Evolutionary conservation across 1,284 basidiomycete species (phyloP), one percentile per base, ranked within the genome.

Genomic region (Inonotus obliquus): DNA sequence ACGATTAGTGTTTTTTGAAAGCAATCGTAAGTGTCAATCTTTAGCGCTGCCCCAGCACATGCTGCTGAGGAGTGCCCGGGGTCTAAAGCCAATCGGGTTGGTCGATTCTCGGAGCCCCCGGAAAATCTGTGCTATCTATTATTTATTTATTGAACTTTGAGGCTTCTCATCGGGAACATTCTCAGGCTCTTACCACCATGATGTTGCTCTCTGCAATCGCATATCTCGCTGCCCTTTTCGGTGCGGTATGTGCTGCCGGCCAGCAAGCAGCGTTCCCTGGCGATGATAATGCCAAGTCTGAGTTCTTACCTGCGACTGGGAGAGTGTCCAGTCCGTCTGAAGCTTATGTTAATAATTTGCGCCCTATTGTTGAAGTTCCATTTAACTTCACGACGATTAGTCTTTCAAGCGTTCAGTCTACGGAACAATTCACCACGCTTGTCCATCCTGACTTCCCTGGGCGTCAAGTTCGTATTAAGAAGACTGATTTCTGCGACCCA

Each of bases 401-500:
- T 49, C 66, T 77, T 17, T 73, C 74, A 25, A 71, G 71, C 35
- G 51, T 82, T 49, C 49, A 69, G 3, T 72, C 75, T 13, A 70
- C 73, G 60, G 68, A 71, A 41, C 67, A 71, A 0, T 86, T 76
- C 63, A 76, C 77, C 1, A 66, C 75, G 2, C 69, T 86, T 27
- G 71, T 69, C 0, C 80, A 84, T 67, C 74, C 81, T 1, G 68
- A 67, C 3, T 83, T 81, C 63, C 82, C 84, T 9, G 69, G 72
- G 23, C 80, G 86, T 63, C 71, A 75, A 54, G 77, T 87, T n/a
- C 79, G 85, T 27, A 71, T 87, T 63, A 87, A 85, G 72, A 84
- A 83, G 71, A 79, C 75, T 13, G 67, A 74, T 27, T 86, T 86
- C 68, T 87, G 85, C 65, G 83, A 86, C 67, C 77, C 79, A n/a